Conservation (phyloP, 495 filamentous ascomycete species). For the Endocarpon pusillum region DNA sequence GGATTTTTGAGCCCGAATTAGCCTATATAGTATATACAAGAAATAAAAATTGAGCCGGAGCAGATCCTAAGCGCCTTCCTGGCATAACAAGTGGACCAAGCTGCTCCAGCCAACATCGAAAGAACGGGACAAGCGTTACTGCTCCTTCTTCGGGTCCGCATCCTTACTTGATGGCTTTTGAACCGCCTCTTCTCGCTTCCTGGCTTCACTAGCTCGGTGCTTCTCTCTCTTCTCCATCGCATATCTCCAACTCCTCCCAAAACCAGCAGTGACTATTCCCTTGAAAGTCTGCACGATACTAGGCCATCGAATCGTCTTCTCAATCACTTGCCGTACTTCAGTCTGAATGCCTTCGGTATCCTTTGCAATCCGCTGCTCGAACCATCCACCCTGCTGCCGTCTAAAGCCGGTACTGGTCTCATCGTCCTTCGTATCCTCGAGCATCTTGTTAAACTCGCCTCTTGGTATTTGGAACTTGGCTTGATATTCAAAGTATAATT, state of each 20-base stretch:
- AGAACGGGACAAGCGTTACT: too few species aligned
- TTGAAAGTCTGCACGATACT: constrained; percentile 73
- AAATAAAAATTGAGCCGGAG: too few species aligned
- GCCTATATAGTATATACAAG: too few species aligned
- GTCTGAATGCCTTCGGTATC: constrained; percentile 45
- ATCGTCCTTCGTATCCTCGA: constrained; percentile 47
- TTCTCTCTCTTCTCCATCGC: constrained; percentile 70
- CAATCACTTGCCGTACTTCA: constrained; percentile 56
- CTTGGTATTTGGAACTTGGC: constrained; percentile 72
- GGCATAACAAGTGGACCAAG: too few species aligned
- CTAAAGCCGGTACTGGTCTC: constrained; percentile 51
- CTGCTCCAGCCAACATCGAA: too few species aligned
- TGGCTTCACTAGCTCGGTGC: too few species aligned
- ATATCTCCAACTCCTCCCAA: constrained; percentile 53
- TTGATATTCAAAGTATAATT: constrained; percentile 88
- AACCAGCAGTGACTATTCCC: constrained; percentile 57
- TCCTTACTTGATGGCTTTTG: too few species aligned
- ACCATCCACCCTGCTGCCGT: constrained; percentile 59
- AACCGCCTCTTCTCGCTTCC: too few species aligned
- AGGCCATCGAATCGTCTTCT: constrained; percentile 79
- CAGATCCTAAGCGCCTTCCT: too few species aligned
- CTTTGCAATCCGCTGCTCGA: constrained; percentile 66
- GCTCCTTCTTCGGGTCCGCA: too few species aligned
- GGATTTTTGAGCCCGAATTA: too few species aligned
- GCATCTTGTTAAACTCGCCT: constrained; percentile 70